These are phyloP conservation scores for Naganishia kalamii DNA, from an alignment of 768 basidiomycete genomes.

Conservation along the genomic window DNA sequence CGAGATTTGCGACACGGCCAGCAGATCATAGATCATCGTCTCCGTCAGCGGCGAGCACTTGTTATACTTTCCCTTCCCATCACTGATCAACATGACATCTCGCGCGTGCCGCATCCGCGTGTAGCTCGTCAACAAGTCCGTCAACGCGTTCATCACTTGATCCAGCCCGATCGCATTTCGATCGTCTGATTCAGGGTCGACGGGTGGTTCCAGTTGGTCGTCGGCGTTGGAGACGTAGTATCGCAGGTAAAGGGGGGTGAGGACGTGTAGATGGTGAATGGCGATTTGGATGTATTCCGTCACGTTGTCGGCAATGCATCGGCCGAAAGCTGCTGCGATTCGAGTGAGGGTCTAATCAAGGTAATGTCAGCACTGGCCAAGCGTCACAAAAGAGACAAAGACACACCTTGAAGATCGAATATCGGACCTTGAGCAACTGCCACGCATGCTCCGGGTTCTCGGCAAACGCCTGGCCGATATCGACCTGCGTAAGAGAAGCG, in stretches of 20 bases:
- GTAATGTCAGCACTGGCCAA: neutral
- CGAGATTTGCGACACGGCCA: constrained; percentile 78
- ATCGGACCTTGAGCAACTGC: constrained; percentile 72
- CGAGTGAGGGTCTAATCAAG: constrained; percentile 64
- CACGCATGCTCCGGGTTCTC: constrained; percentile 53
- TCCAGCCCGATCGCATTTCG: constrained; percentile 52
- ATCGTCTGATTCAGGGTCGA: constrained; percentile 47
- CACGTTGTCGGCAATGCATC: constrained; percentile 35
- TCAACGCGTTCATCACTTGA: constrained; percentile 49
- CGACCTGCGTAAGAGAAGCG: constrained; percentile 56
- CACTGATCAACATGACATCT: constrained; percentile 4
- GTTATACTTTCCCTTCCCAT: constrained; percentile 26
- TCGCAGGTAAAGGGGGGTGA: constrained; percentile 51
- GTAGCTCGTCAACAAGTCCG: constrained; percentile 70
- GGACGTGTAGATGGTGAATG: constrained; percentile 53
- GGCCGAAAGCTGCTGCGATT: constrained; percentile 75
- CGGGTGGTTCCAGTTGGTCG: constrained; percentile 53
- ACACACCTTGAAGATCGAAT: constrained; percentile 76
- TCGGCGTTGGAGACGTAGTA: constrained; percentile 45
- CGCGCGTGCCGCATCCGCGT: constrained; percentile 56
- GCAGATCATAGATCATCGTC: constrained; percentile 46
- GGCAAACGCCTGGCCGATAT: constrained; percentile 60
- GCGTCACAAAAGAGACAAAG: neutral
- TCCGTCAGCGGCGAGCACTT: constrained; percentile 25
- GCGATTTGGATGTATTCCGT: constrained; percentile 40